Evolutionary conservation across 2,329 filamentous ascomycete genomes (phyloP), one percentile per base, ranked within the genome.

Genomic region (Penicillium sp.): DNA sequence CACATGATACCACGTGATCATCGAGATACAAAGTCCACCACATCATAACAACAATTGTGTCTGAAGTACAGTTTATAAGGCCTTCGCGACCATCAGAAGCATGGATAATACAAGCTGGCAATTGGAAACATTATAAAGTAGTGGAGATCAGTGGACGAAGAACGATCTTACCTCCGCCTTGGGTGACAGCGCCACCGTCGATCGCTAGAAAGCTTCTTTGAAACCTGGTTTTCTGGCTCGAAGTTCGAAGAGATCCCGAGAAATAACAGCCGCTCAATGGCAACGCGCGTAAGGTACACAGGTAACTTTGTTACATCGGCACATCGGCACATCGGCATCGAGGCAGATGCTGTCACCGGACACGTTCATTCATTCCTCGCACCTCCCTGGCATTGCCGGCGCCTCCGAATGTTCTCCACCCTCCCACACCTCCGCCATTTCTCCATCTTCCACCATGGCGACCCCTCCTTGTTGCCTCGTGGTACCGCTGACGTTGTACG

Each of bases 351-450:
- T n/a, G 16, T 38, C 6, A 22, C 10, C 39, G n/a, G 24, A 13
- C 31, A 29, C 13, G 20, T 14, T 18, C 20, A 14, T 7, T 35
- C 26, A 44, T 39, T 26, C 9, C 14, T 44, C 18, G 24, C 37
- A 24, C 22, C 18, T 55, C 38, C 55, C 26, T 44, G 40, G 53
- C 48, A 48, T 59, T 55, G 26, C 57, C 59, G 59, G 53, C 6
- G 48, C 54, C 37, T 59, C 59, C 59, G 57, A 57, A n/a, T 26
- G n/a, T 34, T 40, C 40, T 29, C 40, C 57, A 46, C 45, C 45
- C 22, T 35, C 38, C 52, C 38, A 50, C 52, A 44, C 39, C 53
- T 55, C 47, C 40, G 34, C 47, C 40, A 45, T 51, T 44, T 55
- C 47, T 46, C 47, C 47, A 51, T n/a, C 37, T 50, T 50, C 29